Conservation (phyloP, 352 stramenopile species). For the Globisporangium okanoganense region DNA sequence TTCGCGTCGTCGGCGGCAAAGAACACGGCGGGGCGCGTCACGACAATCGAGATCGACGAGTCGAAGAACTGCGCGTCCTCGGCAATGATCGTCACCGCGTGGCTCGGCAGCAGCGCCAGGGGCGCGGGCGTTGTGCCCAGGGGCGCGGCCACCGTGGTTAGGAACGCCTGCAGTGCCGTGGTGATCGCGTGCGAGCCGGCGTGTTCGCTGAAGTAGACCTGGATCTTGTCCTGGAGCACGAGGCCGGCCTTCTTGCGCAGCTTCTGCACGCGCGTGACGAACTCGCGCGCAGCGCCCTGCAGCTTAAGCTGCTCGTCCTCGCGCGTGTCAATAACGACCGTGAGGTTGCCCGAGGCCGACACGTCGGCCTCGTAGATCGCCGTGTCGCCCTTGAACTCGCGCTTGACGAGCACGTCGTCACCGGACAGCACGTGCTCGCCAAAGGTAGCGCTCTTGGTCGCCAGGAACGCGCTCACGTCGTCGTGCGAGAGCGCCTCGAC, state of each 20-base stretch:
- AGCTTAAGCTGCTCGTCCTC: conserved; percentile 95
- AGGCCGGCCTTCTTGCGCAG: conserved; percentile 96
- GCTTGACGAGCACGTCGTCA: conserved; percentile 94
- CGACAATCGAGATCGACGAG: conserved; percentile 60
- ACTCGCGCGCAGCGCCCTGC: conserved; percentile 92
- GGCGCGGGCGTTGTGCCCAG: conserved; percentile 63
- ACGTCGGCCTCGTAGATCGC: conserved; percentile 91
- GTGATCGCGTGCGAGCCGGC: conserved; percentile 54
- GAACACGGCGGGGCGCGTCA: conserved; percentile 69
- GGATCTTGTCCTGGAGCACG: conserved; percentile 93
- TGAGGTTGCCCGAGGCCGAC: conserved; percentile 87
- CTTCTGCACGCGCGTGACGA: conserved; percentile 98
- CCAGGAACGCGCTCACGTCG: conserved; percentile 57
- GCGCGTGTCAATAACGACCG: conserved; percentile 94
- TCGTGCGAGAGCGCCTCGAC: conserved; percentile 72
- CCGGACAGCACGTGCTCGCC: conserved; percentile 70
- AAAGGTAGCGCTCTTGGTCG: conserved; percentile 81
- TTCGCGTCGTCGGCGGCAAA: conserved; percentile 43
- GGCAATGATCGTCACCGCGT: conserved; percentile 67
- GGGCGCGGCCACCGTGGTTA: conserved; percentile 49
- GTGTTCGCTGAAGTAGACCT: conserved; percentile 93
- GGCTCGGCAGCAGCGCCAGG: conserved; percentile 43
- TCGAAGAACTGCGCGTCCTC: conserved; percentile 70
- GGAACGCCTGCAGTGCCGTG: conserved; percentile 52
- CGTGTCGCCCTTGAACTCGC: conserved; percentile 91